Evolutionary conservation across 768 basidiomycete species (phyloP), one percentile per base, ranked within the genome.

Genomic region (Kwoniella shandongensis): DNA sequence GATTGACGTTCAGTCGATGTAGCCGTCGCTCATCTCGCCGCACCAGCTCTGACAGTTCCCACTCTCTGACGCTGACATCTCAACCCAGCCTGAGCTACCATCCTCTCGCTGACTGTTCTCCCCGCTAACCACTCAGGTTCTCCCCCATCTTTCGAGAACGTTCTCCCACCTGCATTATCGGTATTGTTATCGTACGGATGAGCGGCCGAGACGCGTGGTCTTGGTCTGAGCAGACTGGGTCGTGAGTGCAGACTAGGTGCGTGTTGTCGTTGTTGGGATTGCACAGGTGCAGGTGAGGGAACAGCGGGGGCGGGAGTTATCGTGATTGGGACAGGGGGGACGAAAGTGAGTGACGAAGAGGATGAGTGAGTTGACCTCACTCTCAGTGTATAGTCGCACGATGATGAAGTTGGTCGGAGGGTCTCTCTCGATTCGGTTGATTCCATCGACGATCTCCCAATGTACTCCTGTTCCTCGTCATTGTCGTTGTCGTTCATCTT

Each of bases 11-110:
- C n/a, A n/a, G n/a, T n/a, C n/a, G n/a, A n/a, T n/a, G 32, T 6
- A 13, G 13, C 32, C 7, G 32, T 32, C 32, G 32, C 13, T 13
- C 13, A 32, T 32, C 32, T 32, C 32, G 7, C 32, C 32, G 13
- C 32, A 13, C 32, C 32, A 13, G 32, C 32, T 32, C 32, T 32
- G 32, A 32, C 32, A 13, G 32, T 32, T 3, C 54, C 56, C 20
- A 41, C 56, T 13, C 56, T 13, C 23, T 58, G 56, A 8, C 61
- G 29, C 56, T 67, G 65, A 67, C 63, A 63, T 29, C 67, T 54
- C 36, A 69, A 39, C 8, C 67, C 67, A 0, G 67, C 67, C 42
- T 60, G 49, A 7, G 62, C 64, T 5, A 69, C 61, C 67, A 66
- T 66, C 15, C 54, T 56, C 45, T 69, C 67, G 39, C 61, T 63